Conservation (phyloP, 306 rosid species). For the Quercus parvula region DNA sequence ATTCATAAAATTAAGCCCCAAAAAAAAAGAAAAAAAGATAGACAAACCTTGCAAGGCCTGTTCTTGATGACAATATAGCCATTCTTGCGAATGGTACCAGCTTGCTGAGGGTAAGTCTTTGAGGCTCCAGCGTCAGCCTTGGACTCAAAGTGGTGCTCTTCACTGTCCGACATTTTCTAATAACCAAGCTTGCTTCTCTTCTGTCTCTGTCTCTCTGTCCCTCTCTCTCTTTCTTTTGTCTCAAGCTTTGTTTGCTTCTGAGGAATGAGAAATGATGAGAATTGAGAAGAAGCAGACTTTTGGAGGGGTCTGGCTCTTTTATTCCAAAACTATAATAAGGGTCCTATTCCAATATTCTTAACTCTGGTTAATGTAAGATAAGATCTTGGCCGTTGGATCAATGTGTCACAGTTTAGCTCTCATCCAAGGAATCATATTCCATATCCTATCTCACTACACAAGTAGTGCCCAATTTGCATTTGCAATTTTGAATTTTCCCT, state of each 20-base stretch:
- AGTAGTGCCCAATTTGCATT: no score
- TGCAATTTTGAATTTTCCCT: no score
- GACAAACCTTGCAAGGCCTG: constrained; percentile 66
- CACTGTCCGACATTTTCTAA: constrained; percentile 49
- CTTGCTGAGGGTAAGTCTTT: constrained; percentile 67
- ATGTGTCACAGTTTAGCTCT: neutral
- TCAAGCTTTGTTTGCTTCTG: neutral
- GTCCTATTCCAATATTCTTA: neutral
- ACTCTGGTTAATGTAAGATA: neutral
- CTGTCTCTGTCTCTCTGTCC: neutral
- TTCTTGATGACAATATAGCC: constrained; percentile 64
- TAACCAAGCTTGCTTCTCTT: neutral
- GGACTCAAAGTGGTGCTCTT: constrained; percentile 72
- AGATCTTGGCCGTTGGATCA: neutral
- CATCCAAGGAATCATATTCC: neutral
- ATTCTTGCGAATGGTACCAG: constrained; percentile 70
- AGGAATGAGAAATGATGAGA: neutral
- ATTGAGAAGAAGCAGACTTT: neutral
- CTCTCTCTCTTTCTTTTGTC: neutral
- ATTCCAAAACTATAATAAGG: neutral
- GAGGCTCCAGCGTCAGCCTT: constrained; percentile 72
- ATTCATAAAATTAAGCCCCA: neutral
- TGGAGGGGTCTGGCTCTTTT: neutral
- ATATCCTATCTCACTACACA: neutral
- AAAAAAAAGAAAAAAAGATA: neutral